These are phyloP conservation scores for Tricholomella constricta DNA, from an alignment of 768 basidiomycete genomes.

Conservation along the genomic window DNA sequence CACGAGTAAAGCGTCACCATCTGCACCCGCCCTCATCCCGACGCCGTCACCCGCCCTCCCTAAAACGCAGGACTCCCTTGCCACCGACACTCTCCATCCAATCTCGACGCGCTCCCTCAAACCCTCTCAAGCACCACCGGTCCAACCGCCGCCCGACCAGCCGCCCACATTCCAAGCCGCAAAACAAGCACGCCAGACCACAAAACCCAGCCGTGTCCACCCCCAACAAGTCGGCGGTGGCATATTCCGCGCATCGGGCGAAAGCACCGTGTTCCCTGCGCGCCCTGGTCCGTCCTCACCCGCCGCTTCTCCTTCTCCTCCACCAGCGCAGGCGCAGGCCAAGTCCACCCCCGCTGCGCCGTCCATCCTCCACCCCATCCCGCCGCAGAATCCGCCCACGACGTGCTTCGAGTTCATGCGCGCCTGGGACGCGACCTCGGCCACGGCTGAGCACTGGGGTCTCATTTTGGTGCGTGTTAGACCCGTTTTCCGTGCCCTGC, in stretches of 20 bases:
- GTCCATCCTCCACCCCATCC: background rate
- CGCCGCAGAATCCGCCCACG: slow-evolving; percentile 31
- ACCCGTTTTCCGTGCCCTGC: too few relatives aligned
- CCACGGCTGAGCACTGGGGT: slow-evolving; percentile 52
- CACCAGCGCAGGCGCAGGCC: background rate
- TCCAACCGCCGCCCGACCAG: slow-evolving; percentile 21
- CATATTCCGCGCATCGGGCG: slow-evolving; percentile 68
- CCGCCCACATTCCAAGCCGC: slow-evolving; percentile 56
- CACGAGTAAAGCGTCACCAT: background rate
- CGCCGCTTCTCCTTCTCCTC: slow-evolving; percentile 6
- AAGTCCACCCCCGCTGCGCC: too few relatives aligned
- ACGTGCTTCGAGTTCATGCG: slow-evolving; percentile 66
- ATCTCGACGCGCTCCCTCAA: slow-evolving; percentile 40
- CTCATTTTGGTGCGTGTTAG: slow-evolving; percentile 61
- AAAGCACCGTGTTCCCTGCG: slow-evolving; percentile 55
- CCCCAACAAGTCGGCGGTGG: slow-evolving; percentile 78
- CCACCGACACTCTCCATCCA: slow-evolving; percentile 30
- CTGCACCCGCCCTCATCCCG: background rate
- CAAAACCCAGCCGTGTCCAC: slow-evolving; percentile 43
- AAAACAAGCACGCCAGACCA: slow-evolving; percentile 54
- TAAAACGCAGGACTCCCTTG: background rate
- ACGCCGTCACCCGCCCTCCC: background rate
- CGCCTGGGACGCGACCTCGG: slow-evolving; percentile 50
- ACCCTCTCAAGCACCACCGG: slow-evolving; percentile 3
- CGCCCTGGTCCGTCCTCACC: slow-evolving; percentile 17